Evolutionary conservation across 2,329 filamentous ascomycete genomes (phyloP).

Genomic region (Microdochium nivale): DNA sequence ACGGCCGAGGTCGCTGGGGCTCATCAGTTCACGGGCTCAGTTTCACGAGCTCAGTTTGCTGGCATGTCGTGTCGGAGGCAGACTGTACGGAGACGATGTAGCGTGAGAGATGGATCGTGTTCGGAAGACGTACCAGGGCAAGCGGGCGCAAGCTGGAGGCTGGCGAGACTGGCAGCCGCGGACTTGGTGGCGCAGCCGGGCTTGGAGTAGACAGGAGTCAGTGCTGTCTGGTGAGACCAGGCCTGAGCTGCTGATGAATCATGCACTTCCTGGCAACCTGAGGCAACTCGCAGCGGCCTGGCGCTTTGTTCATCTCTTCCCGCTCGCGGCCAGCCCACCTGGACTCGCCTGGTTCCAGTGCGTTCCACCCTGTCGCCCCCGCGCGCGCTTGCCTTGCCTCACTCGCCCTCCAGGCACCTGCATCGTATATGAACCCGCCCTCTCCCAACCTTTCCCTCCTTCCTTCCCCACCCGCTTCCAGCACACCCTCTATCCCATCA

Average conservation of each 20-base stretch:
- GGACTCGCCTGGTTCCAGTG: no score
- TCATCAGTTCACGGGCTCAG: no score
- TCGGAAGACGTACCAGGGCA: no score
- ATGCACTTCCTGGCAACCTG: not conserved
- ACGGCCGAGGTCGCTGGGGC: not conserved
- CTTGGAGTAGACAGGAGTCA: no score
- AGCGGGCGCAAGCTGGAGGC: no score
- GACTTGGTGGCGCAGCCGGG: not conserved
- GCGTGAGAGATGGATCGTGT: not conserved
- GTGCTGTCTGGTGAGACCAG: not conserved
- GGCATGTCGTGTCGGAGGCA: no score
- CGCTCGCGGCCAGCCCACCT: not conserved
- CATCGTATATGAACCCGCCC: slow-evolving; percentile 4
- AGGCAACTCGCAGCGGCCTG: not conserved
- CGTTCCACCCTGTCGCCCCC: slow-evolving; percentile 6
- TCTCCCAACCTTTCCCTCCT: slow-evolving; percentile 18
- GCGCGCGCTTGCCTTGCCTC: slow-evolving; percentile 13
- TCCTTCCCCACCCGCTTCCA: slow-evolving; percentile 6
- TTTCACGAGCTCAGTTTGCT: no score
- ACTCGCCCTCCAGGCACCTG: slow-evolving; percentile 6
- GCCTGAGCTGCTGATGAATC: slow-evolving; percentile 2
- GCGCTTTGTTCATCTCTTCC: not conserved
- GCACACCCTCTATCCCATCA: slow-evolving; percentile 5
- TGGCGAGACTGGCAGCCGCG: no score
- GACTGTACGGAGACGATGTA: not conserved